phyloP scores from a whole-genome alignment of 192 early-diverging fungal species.

The Coemansia sp. region DNA sequence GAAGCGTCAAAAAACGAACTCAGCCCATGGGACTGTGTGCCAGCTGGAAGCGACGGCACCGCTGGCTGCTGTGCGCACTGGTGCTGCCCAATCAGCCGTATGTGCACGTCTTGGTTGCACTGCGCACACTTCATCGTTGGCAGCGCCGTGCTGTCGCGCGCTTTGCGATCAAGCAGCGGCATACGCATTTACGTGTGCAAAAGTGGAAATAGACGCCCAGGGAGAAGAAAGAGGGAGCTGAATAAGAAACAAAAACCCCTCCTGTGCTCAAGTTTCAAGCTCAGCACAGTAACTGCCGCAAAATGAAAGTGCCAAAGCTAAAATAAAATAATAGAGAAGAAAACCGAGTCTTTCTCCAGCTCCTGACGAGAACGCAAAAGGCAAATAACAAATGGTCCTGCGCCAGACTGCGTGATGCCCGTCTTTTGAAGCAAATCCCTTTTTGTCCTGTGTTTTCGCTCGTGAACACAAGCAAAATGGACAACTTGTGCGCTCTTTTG shows the following conservation, averaged over 20 bases:
- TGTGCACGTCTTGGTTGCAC: constrained; percentile 54
- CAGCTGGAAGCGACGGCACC: constrained; percentile 24
- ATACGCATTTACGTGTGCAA: constrained; percentile 8
- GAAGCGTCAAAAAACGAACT: constrained; percentile 42
- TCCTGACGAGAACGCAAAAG: not conserved
- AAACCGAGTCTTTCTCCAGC: not conserved
- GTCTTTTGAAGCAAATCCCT: constrained; percentile 5
- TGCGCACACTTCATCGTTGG: constrained; percentile 55
- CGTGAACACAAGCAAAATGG: not conserved
- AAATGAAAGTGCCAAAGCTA: not conserved
- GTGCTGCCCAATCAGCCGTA: constrained; percentile 49
- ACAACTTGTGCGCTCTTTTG: constrained; percentile 5
- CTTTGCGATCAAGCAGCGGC: constrained; percentile 32
- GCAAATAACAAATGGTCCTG: constrained; percentile 13
- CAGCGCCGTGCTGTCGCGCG: constrained; percentile 51
- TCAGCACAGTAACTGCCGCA: not conserved
- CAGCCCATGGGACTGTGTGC: constrained; percentile 20
- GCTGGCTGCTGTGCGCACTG: constrained; percentile 35
- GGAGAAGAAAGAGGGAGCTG: constrained; percentile 1
- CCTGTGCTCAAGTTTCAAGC: not conserved
- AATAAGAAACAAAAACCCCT: not conserved
- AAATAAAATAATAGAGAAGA: constrained; percentile 6
- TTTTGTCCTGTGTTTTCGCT: not conserved
- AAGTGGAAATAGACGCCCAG: not conserved
- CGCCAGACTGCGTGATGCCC: constrained; percentile 13